A percentile compares a stretch with the other conserved stretches of the same genome.
These are phyloP conservation scores for Amanita rimosa DNA, from an alignment of 768 basidiomycete species.

Conservation along the genomic window DNA sequence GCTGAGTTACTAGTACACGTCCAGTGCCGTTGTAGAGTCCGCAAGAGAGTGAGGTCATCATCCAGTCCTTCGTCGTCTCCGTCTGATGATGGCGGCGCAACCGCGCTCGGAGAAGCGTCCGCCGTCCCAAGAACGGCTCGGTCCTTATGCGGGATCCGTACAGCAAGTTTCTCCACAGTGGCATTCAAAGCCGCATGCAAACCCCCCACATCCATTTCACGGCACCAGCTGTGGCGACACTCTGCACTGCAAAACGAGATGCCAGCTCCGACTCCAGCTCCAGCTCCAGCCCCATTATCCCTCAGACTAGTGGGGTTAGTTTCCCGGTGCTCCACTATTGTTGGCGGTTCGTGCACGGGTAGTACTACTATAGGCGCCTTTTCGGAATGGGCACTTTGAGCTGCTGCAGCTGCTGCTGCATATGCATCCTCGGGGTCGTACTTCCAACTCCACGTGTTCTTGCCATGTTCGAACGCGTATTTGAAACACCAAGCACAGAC, in stretches of 20 bases:
- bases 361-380: too few species aligned
- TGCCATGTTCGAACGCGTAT: slow-evolving; percentile 41
- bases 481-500: slow-evolving; percentile 57
- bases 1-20: too few species aligned
- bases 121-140: too few species aligned
- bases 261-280: too few species aligned
- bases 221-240: slow-evolving; percentile 34
- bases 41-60: neutral
- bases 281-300: too few species aligned
- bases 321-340: too few species aligned
- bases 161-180: neutral
- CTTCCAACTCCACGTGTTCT: slow-evolving; percentile 34
- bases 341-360: too few species aligned
- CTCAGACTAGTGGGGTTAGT: too few species aligned
- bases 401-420: too few species aligned
- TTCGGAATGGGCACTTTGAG: too few species aligned
- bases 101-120: neutral
- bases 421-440: too few species aligned
- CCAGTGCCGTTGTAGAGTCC: neutral
- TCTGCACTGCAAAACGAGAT: slow-evolving; percentile 45
- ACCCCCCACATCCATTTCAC: slow-evolving; percentile 1
- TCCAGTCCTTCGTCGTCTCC: neutral
- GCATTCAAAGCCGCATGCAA: neutral
- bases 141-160: neutral
- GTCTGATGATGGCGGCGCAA: neutral